A percentile compares a stretch with the other conserved stretches of the same genome.
Conservation (phyloP, 768 basidiomycete species). For the Termitomyces sp. region DNA sequence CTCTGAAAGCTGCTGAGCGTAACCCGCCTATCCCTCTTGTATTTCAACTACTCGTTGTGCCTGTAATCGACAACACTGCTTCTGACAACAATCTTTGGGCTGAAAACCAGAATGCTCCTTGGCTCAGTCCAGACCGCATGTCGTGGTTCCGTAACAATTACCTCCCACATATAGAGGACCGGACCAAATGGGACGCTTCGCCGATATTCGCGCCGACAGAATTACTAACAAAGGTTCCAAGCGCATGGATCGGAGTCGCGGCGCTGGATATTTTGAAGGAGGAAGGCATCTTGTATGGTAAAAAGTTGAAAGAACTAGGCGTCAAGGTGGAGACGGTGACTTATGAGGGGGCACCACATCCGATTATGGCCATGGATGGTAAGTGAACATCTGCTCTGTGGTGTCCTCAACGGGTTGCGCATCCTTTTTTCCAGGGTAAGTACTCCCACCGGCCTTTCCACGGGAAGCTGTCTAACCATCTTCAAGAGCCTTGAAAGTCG, state of each 20-base stretch:
- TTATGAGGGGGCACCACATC: conserved; percentile 66
- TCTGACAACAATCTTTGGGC: conserved; percentile 44
- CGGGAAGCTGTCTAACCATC: neutral
- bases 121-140: conserved; percentile 62
- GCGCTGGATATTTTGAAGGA: conserved; percentile 64
- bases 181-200: conserved; percentile 63
- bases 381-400: conserved; percentile 13
- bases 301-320: conserved; percentile 48
- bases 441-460: too few species aligned
- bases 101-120: conserved; percentile 51
- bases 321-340: conserved; percentile 48
- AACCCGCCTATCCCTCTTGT: conserved; percentile 46
- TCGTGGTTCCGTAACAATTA: conserved; percentile 70
- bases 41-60: conserved; percentile 65
- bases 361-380: conserved; percentile 74
- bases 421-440: conserved; percentile 1
- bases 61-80: conserved; percentile 70
- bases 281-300: conserved; percentile 60
- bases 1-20: conserved; percentile 53
- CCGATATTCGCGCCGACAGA: conserved; percentile 64
- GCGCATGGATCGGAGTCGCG: conserved; percentile 56
- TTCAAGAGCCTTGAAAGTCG: conserved; percentile 4
- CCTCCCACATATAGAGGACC: conserved; percentile 55
- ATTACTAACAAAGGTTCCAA: conserved; percentile 43
- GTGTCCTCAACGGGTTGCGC: neutral